A percentile compares a stretch with the other conserved stretches of the same genome.
These are phyloP conservation scores for Cylindrotheca closterium DNA, from an alignment of 108 stramenopile species.

Conservation along the genomic window DNA sequence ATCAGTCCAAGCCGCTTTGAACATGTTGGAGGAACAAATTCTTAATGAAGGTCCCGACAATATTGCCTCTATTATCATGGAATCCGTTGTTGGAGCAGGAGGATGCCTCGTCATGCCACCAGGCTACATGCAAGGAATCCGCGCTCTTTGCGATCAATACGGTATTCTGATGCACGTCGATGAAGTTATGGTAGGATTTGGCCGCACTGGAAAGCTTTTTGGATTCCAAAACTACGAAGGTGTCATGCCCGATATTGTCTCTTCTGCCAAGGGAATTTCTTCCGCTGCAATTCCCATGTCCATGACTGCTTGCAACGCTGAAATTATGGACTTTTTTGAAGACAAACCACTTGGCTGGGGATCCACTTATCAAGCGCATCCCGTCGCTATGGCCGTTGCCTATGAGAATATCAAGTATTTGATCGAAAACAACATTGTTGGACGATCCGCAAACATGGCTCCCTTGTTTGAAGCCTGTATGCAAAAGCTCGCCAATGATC, in stretches of 20 bases:
- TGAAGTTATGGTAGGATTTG: slow-evolving; percentile 98
- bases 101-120: slow-evolving; percentile 79
- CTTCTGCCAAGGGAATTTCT: slow-evolving; percentile 86
- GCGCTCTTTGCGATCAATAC: slow-evolving; percentile 84
- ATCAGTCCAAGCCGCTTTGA: slow-evolving; percentile 36
- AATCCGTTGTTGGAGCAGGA: slow-evolving; percentile 92
- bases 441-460: slow-evolving; percentile 42
- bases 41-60: slow-evolving; percentile 62
- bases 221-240: slow-evolving; percentile 89
- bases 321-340: slow-evolving; percentile 66
- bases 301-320: slow-evolving; percentile 47
- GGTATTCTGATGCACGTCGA: slow-evolving; percentile 92
- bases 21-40: slow-evolving; percentile 70
- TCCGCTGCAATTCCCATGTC: slow-evolving; percentile 47
- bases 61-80: slow-evolving; percentile 92
- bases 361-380: slow-evolving; percentile 61
- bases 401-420: slow-evolving; percentile 62
- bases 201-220: slow-evolving; percentile 92
- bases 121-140: slow-evolving; percentile 71
- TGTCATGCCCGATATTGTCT: slow-evolving; percentile 91
- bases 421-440: slow-evolving; percentile 46
- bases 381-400: slow-evolving; percentile 64
- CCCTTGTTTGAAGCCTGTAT: slow-evolving; percentile 55
- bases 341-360: slow-evolving; percentile 66
- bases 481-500: slow-evolving; percentile 38